These are phyloP conservation scores for Piper betle DNA, from an alignment of 164 flowering plant species.

Conservation along the genomic window DNA sequence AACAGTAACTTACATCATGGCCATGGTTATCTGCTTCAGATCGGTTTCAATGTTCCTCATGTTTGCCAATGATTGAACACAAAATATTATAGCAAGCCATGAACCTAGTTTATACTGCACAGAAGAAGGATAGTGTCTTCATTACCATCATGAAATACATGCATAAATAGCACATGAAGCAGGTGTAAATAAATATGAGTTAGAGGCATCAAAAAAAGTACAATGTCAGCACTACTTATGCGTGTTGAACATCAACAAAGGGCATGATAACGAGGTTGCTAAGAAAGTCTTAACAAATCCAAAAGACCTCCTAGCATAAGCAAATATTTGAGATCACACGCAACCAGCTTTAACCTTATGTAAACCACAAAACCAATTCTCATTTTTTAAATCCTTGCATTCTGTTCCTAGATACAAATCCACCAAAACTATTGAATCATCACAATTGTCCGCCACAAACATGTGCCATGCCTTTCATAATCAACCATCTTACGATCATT, in stretches of 20 bases:
- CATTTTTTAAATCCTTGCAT: too few relatives aligned
- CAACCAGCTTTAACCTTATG: too few relatives aligned
- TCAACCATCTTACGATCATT: too few relatives aligned
- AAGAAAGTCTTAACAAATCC: neutral
- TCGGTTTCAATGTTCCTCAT: conserved; percentile 86
- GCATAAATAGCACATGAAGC: too few relatives aligned
- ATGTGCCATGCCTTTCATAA: too few relatives aligned
- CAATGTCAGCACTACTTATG: neutral
- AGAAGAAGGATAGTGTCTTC: neutral
- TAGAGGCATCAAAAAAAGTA: neutral
- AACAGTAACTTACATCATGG: conserved; percentile 59
- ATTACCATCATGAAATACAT: too few relatives aligned
- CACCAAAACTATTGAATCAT: too few relatives aligned
- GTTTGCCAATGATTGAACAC: conserved; percentile 83
- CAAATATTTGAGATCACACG: too few relatives aligned
- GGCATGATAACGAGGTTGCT: neutral
- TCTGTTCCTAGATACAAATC: too few relatives aligned
- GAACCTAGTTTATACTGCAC: conserved; percentile 88
- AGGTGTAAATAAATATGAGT: neutral
- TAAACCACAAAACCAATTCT: too few relatives aligned
- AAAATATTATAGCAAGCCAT: conserved; percentile 89
- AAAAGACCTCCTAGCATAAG: neutral
- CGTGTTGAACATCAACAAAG: neutral
- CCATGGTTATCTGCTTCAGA: conserved; percentile 88
- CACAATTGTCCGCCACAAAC: too few relatives aligned